Evolutionary conservation across 2,329 filamentous ascomycete species (phyloP), one percentile per base, ranked within the genome.

Genomic region (Talaromyces amestolkiae): DNA sequence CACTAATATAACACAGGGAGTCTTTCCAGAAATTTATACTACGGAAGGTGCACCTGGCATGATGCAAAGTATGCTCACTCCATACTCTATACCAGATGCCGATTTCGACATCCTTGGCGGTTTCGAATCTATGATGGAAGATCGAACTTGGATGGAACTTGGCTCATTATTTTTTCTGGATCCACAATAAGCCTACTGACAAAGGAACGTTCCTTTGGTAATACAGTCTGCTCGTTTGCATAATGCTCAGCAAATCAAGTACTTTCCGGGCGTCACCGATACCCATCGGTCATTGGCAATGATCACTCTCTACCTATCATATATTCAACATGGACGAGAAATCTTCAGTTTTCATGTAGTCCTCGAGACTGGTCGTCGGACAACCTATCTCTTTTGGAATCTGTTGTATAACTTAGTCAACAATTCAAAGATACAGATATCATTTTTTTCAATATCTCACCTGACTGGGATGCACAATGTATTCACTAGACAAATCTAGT

Each of bases 281-380:
- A 10, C n/a, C 13, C 31, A 15, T 33, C 31, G 11, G 24, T 39
- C 11, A 22, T 37, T 24, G 53, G 19, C 15, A 35, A 39, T 3
- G n/a, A 24, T 19, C 17, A 4, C 10, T 22, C n/a, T 22, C 5
- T 8, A 24, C 3, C 6, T 56, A 22, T 19, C 24, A 22, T 7
- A 54, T 11, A 39, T 17, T 22, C 24, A 47, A 19, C 22, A 59
- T 31, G 7, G 15, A 33, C 4, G 58, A 59, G 15, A 41, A 59
- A 15, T 59, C 58, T 59, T 59, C 58, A 13, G 24, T 59, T 31
- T 47, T 22, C 41, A 59, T 59, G 31, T 59, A 59, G 2, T 59
- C 58, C 37, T 59, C 58, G 13, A 59, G 35, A 45, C 58, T 31
- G 13, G 39, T 43, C 19, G 24, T 31, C 33, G 22, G 58, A n/a